A percentile compares a stretch with the other conserved stretches of the same genome.
phyloP scores from a whole-genome alignment of 306 rosid genomes.

The Amphicarpaea edgeworthii region DNA sequence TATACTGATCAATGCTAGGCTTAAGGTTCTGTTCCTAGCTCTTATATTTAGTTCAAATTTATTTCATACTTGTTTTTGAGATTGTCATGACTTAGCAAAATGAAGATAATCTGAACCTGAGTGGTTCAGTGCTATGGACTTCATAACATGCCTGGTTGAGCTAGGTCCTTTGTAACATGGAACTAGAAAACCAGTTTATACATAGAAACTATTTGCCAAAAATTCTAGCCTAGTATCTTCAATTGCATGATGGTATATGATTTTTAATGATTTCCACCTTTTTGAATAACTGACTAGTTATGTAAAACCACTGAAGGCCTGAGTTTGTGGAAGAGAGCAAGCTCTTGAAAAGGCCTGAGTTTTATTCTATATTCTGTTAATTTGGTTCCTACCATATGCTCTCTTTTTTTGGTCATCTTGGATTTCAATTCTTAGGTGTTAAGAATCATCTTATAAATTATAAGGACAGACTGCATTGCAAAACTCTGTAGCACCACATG shows the following conservation, averaged over 20 bases:
- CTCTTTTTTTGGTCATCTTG: slow-evolving; percentile 11
- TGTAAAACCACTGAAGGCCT: slow-evolving; percentile 8
- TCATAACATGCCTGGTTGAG: slow-evolving; percentile 35
- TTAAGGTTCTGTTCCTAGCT: slow-evolving; percentile 68
- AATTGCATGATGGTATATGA: slow-evolving; percentile 14
- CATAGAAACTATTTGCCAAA: neutral
- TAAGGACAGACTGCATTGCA: neutral
- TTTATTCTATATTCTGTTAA: neutral
- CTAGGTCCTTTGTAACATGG: slow-evolving; percentile 6
- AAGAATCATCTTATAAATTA: neutral
- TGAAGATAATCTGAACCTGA: slow-evolving; percentile 23
- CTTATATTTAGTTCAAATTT: slow-evolving; percentile 34
- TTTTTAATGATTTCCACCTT: slow-evolving; percentile 10
- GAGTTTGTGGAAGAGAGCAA: neutral
- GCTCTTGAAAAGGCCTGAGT: neutral
- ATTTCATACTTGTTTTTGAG: slow-evolving; percentile 21
- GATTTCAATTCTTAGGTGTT: neutral
- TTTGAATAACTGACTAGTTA: slow-evolving; percentile 8
- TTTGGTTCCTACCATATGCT: neutral
- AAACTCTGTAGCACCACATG: slow-evolving; percentile 5
- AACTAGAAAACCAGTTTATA: slow-evolving; percentile 12
- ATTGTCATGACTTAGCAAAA: slow-evolving; percentile 16
- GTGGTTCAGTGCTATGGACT: neutral
- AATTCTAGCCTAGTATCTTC: slow-evolving; percentile 29
- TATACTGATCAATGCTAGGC: slow-evolving; percentile 80